Base-by-base conservation (phyloP, 768 basidiomycete species). In the Tephrocybe sp. region DNA sequence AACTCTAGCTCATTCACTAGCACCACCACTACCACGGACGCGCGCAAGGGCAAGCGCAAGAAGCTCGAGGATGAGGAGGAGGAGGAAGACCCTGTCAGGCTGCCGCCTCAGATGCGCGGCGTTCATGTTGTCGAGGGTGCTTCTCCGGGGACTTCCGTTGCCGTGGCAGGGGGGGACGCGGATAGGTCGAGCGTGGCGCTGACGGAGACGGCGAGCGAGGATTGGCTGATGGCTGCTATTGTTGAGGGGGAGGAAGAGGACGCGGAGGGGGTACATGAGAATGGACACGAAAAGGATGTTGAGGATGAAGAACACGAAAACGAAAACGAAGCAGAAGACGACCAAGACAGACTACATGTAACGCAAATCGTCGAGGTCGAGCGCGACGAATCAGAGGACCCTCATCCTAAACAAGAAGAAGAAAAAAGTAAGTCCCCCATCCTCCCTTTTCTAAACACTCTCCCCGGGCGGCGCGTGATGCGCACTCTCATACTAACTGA, bases 211-310 rank as follows among this genome's bases (percentile, higher is more conserved):
- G 76, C 80, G 27, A 89, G 87, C 67, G 89, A 92, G 65, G 89
- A 92, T 68, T 92, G 89, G 89, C 74, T 91, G 35, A 91, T 92
- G 89, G 89, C 88, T 64, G 89, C 89, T 44, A 92, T 91, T 59
- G 84, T 78, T 49, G 86, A 84, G 64, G 84, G 80, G 58, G 84
- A 83, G 59, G 83, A 72, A 49, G 85, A 82, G 51, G 77, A 64
- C n/a, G 74, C 72, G 47, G 62, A 68, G n/a, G n/a, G n/a, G n/a
- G n/a, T n/a, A n/a, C n/a, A n/a, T 5, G n/a, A 35, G 11, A 5
- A 6, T 37, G 36, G 32, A 15, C 32, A 37, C n/a, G 36, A 3
- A 6, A 6, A 37, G n/a, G 71, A 63, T n/a, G 61, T 59, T 49
- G 69, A 71, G 53, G 71, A 72, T 42, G 72, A 71, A 47, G 69